A percentile compares a stretch with the other conserved stretches of the same genome.
phyloP scores from a whole-genome alignment of 306 rosid genomes.

The Arachis stenosperma region DNA sequence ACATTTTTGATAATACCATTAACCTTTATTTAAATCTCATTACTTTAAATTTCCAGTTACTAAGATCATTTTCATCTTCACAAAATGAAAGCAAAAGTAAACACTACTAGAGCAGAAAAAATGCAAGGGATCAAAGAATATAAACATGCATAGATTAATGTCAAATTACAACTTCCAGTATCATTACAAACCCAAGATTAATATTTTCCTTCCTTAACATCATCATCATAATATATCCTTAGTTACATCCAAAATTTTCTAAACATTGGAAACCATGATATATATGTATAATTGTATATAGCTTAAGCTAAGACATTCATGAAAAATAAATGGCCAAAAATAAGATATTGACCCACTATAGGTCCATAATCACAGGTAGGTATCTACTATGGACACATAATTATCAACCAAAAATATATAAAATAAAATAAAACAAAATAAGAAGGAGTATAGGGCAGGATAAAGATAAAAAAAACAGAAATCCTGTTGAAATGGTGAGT shows the following conservation, averaged over 20 bases:
- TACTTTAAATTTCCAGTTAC: too few species aligned
- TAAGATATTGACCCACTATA: constrained; percentile 35
- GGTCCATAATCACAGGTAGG: constrained; percentile 7
- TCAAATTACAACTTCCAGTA: constrained; percentile 21
- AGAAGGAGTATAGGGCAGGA: constrained; percentile 26
- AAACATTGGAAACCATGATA: constrained; percentile 17
- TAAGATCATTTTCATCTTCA: too few species aligned
- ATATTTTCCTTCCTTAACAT: constrained; percentile 31
- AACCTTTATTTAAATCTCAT: too few species aligned
- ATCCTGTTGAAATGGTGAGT: constrained; percentile 24
- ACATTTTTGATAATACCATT: too few species aligned
- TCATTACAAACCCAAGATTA: constrained; percentile 6
- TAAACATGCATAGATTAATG: constrained; percentile 23
- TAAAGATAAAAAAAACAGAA: background rate
- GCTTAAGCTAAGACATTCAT: constrained; percentile 23
- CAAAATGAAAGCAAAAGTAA: constrained; percentile 8
- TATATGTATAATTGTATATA: constrained; percentile 18
- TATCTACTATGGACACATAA: constrained; percentile 38
- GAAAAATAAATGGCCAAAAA: constrained; percentile 21
- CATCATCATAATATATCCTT: constrained; percentile 21
- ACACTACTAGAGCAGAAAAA: background rate
- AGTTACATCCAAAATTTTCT: constrained; percentile 43
- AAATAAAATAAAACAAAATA: background rate
- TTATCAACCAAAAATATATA: constrained; percentile 1
- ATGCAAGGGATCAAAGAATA: constrained; percentile 40